Evolutionary conservation across 306 rosid species (phyloP).

Genomic region (Quercus berberidifolia): DNA sequence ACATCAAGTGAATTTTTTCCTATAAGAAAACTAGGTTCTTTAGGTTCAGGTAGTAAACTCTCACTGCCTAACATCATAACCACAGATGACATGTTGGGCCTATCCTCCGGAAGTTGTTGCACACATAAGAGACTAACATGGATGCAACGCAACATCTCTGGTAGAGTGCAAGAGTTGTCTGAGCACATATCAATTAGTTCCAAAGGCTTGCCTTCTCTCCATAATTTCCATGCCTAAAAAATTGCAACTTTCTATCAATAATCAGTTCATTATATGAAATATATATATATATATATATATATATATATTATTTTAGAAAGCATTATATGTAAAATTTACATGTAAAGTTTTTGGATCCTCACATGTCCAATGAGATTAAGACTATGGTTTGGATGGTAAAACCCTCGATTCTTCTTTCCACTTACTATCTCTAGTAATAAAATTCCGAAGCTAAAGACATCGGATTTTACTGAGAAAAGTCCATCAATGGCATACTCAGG

Average conservation of each 20-base stretch:
- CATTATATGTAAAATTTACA: neutral
- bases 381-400: neutral
- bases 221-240: conserved; percentile 35
- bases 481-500: conserved; percentile 18
- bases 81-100: no score
- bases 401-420: conserved; percentile 30
- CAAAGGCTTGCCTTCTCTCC: conserved; percentile 21
- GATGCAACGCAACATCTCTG: conserved; percentile 5
- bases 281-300: no score
- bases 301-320: no score
- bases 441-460: conserved; percentile 34
- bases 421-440: conserved; percentile 27
- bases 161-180: neutral
- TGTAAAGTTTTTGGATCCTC: neutral
- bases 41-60: no score
- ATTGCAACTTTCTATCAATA: neutral
- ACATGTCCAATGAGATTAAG: conserved; percentile 33
- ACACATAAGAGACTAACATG: no score
- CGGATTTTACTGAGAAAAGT: conserved; percentile 41
- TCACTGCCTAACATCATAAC: no score
- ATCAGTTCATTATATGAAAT: neutral
- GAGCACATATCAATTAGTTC: conserved; percentile 22
- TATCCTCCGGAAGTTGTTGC: no score
- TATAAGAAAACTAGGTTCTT: no score
- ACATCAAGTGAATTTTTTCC: no score